These are phyloP conservation scores for Senna siamea DNA, from an alignment of 306 rosid genomes.

Conservation along the genomic window DNA sequence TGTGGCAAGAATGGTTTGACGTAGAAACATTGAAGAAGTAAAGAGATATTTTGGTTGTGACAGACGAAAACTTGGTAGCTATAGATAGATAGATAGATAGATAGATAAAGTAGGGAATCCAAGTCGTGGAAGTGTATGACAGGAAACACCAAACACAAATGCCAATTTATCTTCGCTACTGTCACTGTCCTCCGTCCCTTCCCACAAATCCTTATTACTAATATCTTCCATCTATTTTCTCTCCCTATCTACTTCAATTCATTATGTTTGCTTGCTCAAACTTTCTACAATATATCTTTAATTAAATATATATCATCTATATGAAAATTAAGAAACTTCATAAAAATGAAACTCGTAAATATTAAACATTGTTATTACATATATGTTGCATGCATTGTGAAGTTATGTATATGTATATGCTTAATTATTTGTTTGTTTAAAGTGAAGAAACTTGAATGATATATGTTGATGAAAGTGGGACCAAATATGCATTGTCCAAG, in stretches of 20 bases:
- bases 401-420: too few species aligned
- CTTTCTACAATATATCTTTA: too few species aligned
- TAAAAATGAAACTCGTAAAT: too few species aligned
- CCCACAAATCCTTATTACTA: slow-evolving; percentile 33
- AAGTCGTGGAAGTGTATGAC: slow-evolving; percentile 43
- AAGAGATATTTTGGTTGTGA: slow-evolving; percentile 38
- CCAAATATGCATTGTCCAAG: slow-evolving; percentile 51
- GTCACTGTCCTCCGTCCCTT: slow-evolving; percentile 46
- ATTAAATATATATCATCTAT: too few species aligned
- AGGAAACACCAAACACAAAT: slow-evolving; percentile 49
- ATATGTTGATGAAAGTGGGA: slow-evolving; percentile 39
- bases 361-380: too few species aligned
- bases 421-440: too few species aligned
- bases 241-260: too few species aligned
- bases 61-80: neutral
- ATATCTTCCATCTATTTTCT: neutral
- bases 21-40: neutral
- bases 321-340: too few species aligned
- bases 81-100: too few species aligned
- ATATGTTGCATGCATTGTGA: too few species aligned
- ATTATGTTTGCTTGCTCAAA: too few species aligned
- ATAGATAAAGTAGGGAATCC: slow-evolving; percentile 47
- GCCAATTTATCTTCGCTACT: slow-evolving; percentile 37
- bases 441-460: too few species aligned
- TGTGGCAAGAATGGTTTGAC: neutral